These are phyloP conservation scores for Neopestalotiopsis clavispora DNA, from an alignment of 2,329 filamentous ascomycete species.

Conservation along the genomic window DNA sequence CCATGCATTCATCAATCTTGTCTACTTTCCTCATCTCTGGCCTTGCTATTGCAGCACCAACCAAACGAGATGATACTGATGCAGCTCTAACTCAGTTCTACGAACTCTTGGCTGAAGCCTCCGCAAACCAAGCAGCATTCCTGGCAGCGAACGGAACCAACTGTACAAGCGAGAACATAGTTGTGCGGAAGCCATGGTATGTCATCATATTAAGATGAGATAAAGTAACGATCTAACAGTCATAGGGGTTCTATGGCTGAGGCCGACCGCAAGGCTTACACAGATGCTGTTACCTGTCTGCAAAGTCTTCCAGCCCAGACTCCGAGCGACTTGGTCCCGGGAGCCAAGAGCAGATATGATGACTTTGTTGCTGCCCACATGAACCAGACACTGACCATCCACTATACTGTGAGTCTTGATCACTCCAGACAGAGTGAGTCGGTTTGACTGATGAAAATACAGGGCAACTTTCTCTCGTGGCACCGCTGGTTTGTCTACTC, in stretches of 20 bases:
- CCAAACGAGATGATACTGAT: not conserved
- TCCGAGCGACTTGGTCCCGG: slow-evolving; percentile 10
- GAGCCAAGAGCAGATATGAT: slow-evolving; percentile 14
- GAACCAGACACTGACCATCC: slow-evolving; percentile 38
- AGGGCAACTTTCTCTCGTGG: slow-evolving; percentile 25
- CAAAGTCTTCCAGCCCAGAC: slow-evolving; percentile 11
- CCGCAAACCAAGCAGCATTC: slow-evolving; percentile 1
- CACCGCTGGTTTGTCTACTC: slow-evolving; percentile 21
- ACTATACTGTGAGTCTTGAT: slow-evolving; percentile 32
- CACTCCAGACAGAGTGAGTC: no score
- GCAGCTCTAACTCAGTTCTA: not conserved
- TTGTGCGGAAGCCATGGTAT: slow-evolving; percentile 11
- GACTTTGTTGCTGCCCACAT: slow-evolving; percentile 39
- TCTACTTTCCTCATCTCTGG: not conserved
- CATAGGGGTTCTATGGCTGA: not conserved
- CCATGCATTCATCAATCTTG: not conserved
- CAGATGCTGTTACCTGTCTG: slow-evolving; percentile 13
- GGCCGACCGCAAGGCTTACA: slow-evolving; percentile 13
- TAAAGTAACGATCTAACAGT: not conserved
- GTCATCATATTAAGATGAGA: not conserved
- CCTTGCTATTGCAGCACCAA: not conserved
- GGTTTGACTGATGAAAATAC: not conserved
- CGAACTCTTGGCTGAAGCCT: slow-evolving; percentile 1
- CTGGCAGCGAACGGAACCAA: not conserved
- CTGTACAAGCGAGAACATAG: slow-evolving; percentile 1